Percentiles rank a stretch among this genome's conserved stretches.
These are phyloP conservation scores for Erucastrum elatum DNA, from an alignment of 345 rosid species.

Conservation along the genomic window DNA sequence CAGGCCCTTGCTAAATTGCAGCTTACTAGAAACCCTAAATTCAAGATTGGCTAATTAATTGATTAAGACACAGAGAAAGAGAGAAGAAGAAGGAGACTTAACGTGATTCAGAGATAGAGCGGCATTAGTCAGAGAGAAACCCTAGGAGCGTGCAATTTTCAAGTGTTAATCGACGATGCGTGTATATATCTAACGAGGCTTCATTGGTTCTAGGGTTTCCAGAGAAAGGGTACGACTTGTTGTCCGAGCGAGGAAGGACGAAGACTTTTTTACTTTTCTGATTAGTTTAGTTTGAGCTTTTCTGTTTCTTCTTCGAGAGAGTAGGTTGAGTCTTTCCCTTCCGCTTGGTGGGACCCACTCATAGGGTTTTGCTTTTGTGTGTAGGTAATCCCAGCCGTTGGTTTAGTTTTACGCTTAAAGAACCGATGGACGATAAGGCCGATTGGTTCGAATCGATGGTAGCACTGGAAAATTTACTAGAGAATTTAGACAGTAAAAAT, in stretches of 20 bases:
- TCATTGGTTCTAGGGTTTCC: constrained; percentile 9
- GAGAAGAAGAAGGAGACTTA: constrained; percentile 1
- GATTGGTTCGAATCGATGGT: too few species aligned
- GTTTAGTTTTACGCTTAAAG: neutral
- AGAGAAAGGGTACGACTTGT: neutral
- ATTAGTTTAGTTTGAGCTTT: neutral
- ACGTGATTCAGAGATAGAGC: neutral
- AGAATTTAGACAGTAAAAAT: too few species aligned
- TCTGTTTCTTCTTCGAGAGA: constrained; percentile 7
- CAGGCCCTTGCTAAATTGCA: neutral
- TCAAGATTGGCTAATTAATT: neutral
- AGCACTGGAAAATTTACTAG: too few species aligned
- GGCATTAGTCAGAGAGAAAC: constrained; percentile 12
- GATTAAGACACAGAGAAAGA: neutral
- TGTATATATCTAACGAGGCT: constrained; percentile 5
- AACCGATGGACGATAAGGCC: neutral
- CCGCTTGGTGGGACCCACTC: constrained; percentile 28
- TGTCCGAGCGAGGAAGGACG: constrained; percentile 1
- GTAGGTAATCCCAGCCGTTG: constrained; percentile 11
- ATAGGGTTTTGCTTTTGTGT: neutral
- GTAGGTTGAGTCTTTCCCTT: constrained; percentile 18
- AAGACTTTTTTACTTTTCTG: constrained; percentile 4
- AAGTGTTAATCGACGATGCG: neutral
- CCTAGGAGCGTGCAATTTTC: constrained; percentile 23
- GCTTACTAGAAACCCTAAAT: constrained; percentile 17